Evolutionary conservation across 2,329 filamentous ascomycete species (phyloP).

Genomic region (Sarocladium strictum): DNA sequence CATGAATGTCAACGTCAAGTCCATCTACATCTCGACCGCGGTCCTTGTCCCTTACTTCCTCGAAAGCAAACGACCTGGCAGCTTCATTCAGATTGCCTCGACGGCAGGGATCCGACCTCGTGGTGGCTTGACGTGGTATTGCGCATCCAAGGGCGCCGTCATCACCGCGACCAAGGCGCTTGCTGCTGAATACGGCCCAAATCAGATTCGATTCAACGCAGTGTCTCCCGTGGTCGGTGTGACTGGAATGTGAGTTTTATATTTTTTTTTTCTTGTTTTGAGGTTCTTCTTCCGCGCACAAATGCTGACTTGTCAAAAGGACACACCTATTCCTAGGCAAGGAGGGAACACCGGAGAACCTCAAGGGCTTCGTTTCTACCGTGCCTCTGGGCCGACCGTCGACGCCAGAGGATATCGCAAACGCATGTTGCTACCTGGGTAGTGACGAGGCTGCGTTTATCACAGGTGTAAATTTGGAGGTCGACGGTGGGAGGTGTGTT

Average conservation of each 20-base stretch:
- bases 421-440: slow-evolving; percentile 60
- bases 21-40: slow-evolving; percentile 54
- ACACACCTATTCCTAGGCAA: slow-evolving; percentile 51
- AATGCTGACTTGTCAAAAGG: slow-evolving; percentile 16
- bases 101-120: slow-evolving; percentile 55
- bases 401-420: slow-evolving; percentile 56
- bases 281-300: too few relatives aligned
- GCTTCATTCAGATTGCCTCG: slow-evolving; percentile 61
- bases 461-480: slow-evolving; percentile 63
- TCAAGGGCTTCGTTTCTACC: slow-evolving; percentile 46
- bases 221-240: slow-evolving; percentile 63
- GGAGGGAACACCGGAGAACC: slow-evolving; percentile 56
- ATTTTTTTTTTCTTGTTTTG: not conserved
- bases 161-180: slow-evolving; percentile 52
- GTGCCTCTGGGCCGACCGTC: slow-evolving; percentile 45
- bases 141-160: slow-evolving; percentile 61
- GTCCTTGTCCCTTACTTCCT: slow-evolving; percentile 57
- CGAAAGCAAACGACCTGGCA: slow-evolving; percentile 45
- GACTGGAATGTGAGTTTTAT: slow-evolving; percentile 49
- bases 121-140: slow-evolving; percentile 63
- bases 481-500: slow-evolving; percentile 24
- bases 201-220: slow-evolving; percentile 67
- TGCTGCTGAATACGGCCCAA: slow-evolving; percentile 66
- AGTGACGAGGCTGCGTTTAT: slow-evolving; percentile 65
- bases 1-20: slow-evolving; percentile 64